Base-by-base conservation (phyloP, 768 basidiomycete genomes). In the Pisolithus microcarpus region DNA sequence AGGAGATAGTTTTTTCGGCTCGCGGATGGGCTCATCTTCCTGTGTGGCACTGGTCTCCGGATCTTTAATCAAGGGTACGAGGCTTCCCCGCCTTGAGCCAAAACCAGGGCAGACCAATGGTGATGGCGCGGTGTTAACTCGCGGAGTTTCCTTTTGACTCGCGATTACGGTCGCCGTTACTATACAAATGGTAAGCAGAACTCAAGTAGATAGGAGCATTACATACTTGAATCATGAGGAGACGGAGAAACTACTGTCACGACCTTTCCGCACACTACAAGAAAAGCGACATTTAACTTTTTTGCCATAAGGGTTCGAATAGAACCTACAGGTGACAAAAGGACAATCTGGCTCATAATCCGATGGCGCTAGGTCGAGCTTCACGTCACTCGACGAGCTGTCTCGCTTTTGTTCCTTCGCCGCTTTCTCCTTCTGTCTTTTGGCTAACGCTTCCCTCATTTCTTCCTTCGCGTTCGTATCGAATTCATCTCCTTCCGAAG, bases 401-500 rank as follows among this genome's bases (percentile, higher is more conserved):
- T 43, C 39, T 31, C n/a, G 28, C 23, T 13, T 19, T 16, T 46
- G 21, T 36, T 24, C n/a, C 18, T 49, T 24, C 46, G 44, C 43
- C 51, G 49, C 34, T 49, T 44, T 16, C 52, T 49, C 31, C 48
- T 34, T 16, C 53, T 53, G 45, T 37, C 34, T 53, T 31, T 49
- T 52, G 7, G 48, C 43, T 21, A 58, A 49, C 1, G 50, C 59
- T n/a, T 58, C 49, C 59, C 63, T 60, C 42, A 56, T 57, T 48
- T 56, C 49, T 43, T 63, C 54, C 38, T 61, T 58, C 6, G 58
- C 58, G 5, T 58, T 48, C 50, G 59, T 46, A 43, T 67, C 62
- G 36, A 70, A 49, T 18, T 59, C 57, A 28, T 61, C 58, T 16
- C 51, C 49, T 9, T 46, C 45, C n/a, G 60, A 57, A 23, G 61